Evolutionary conservation across 768 basidiomycete genomes (phyloP).

Genomic region (Lactarius indigo): DNA sequence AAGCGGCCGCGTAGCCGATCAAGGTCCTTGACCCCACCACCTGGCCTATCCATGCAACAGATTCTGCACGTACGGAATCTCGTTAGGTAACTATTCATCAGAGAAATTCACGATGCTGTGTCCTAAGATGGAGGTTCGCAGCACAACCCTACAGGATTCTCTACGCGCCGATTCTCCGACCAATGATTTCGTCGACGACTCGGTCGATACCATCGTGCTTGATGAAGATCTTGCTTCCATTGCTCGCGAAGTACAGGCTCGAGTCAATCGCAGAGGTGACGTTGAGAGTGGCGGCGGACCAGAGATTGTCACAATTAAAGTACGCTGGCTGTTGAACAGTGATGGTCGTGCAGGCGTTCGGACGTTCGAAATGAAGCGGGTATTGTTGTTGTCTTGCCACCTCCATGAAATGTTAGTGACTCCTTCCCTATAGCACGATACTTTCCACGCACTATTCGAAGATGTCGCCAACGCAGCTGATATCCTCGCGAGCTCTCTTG

Average conservation of each 20-base stretch:
- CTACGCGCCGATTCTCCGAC: constrained; percentile 49
- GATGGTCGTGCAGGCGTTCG: constrained; percentile 40
- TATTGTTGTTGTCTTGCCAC: constrained; percentile 32
- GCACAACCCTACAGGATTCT: constrained; percentile 44
- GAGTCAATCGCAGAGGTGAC: constrained; percentile 28
- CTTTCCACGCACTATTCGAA: constrained; percentile 62
- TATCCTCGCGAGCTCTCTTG: constrained; percentile 48
- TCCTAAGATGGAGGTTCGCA: constrained; percentile 28
- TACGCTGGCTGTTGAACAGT: constrained; percentile 53
- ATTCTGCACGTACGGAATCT: constrained; percentile 54
- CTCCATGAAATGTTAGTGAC: background rate
- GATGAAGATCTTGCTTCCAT: constrained; percentile 65
- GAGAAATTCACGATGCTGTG: constrained; percentile 5
- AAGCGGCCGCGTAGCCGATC: constrained; percentile 56
- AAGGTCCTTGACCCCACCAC: constrained; percentile 74
- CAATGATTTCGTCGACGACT: constrained; percentile 40
- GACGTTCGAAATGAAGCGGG: constrained; percentile 58
- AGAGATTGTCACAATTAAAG: constrained; percentile 45
- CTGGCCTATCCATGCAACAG: constrained; percentile 50
- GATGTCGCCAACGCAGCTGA: constrained; percentile 58
- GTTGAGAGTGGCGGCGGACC: constrained; percentile 32
- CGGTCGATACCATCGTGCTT: constrained; percentile 46
- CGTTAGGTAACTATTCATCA: constrained; percentile 46
- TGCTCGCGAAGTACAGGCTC: constrained; percentile 38
- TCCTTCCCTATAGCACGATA: constrained; percentile 48